Percentiles rank a stretch among this genome's conserved stretches.
Evolutionary conservation across 176 grass and related monocot species (phyloP).

Genomic region (Eragrostis curvula): DNA sequence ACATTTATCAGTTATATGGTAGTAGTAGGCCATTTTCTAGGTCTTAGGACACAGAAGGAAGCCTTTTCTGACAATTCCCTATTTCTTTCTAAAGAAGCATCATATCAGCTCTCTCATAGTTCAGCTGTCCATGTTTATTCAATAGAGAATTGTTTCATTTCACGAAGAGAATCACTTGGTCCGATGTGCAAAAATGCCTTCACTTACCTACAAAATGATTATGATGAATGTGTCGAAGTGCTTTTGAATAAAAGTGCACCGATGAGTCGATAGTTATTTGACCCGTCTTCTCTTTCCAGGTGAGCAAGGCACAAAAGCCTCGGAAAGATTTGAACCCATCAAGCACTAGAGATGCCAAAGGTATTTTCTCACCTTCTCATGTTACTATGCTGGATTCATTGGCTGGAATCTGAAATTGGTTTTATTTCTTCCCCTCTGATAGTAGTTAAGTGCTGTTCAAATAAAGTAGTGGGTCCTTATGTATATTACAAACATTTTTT

Average conservation of each 20-base stretch:
- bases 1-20: neutral
- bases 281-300: slow-evolving; percentile 47
- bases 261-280: neutral
- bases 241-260: neutral
- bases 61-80: neutral
- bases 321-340: slow-evolving; percentile 81
- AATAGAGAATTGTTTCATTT: neutral
- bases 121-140: neutral
- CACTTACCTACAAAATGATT: neutral
- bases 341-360: slow-evolving; percentile 77
- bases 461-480: no score
- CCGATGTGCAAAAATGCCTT: neutral
- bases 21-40: neutral
- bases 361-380: slow-evolving; percentile 35
- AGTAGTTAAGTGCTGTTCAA: no score
- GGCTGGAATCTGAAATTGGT: no score
- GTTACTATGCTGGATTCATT: neutral
- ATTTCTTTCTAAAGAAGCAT: neutral
- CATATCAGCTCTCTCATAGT: neutral
- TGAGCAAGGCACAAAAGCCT: slow-evolving; percentile 81
- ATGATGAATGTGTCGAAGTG: neutral
- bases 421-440: no score
- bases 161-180: neutral
- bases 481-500: neutral
- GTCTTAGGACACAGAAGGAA: neutral